Evolutionary conservation across 345 rosid species (phyloP).

Genomic region (Syzygium aqueum): DNA sequence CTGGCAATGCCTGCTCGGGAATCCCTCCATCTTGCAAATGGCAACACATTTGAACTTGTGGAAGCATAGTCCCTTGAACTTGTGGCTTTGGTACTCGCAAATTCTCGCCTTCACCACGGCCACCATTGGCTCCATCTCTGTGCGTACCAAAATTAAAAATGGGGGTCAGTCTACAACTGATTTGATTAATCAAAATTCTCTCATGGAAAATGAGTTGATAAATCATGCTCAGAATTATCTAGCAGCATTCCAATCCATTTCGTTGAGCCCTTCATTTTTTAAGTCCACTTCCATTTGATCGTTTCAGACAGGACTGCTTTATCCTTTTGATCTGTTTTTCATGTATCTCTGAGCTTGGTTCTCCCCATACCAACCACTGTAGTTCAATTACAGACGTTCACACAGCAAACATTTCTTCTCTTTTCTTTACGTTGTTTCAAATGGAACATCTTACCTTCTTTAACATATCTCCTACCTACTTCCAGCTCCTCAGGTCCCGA

Average conservation of each 20-base stretch:
- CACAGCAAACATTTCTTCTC: no score
- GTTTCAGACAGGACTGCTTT: background rate
- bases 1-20: conserved; percentile 16
- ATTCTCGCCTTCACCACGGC: conserved; percentile 9
- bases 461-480: no score
- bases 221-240: background rate
- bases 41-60: conserved; percentile 12
- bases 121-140: conserved; percentile 4
- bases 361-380: background rate
- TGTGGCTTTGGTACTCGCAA: conserved; percentile 26
- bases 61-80: conserved; percentile 18
- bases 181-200: background rate
- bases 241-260: background rate
- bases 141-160: background rate
- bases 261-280: background rate
- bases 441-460: no score
- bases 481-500: no score
- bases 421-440: no score
- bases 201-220: background rate
- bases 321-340: background rate
- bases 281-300: background rate
- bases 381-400: no score
- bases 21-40: conserved; percentile 29
- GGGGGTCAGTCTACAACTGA: background rate
- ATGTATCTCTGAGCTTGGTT: background rate